A percentile compares a stretch with the other conserved stretches of the same genome.
Conservation (phyloP, 73 alveolate species). For the Tetrahymena malaccensis region DNA sequence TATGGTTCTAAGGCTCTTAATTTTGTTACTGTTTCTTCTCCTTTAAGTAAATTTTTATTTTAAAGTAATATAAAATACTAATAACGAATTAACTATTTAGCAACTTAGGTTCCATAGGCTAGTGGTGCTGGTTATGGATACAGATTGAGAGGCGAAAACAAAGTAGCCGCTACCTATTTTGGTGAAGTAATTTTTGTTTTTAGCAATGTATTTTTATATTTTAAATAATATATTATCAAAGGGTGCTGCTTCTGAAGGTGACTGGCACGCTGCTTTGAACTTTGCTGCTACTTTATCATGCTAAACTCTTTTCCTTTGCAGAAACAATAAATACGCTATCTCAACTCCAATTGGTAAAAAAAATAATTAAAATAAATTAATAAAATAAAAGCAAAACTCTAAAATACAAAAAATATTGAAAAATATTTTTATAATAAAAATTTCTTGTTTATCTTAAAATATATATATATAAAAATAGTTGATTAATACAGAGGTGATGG, state of each 20-base stretch:
- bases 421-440: no score
- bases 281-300: constrained; percentile 85
- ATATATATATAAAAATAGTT: constrained; percentile 67
- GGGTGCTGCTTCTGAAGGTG: constrained; percentile 97
- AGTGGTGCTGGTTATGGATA: constrained; percentile 93
- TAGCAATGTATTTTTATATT: neutral
- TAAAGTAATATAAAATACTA: no score
- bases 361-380: neutral
- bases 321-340: constrained; percentile 53
- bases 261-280: constrained; percentile 90
- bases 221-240: neutral
- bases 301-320: constrained; percentile 86
- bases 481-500: constrained; percentile 94
- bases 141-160: constrained; percentile 72
- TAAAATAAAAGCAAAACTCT: neutral
- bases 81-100: neutral
- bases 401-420: neutral
- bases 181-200: constrained; percentile 58
- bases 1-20: constrained; percentile 77
- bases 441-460: no score
- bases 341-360: constrained; percentile 27
- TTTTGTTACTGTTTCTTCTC: constrained; percentile 84
- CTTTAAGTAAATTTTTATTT: constrained; percentile 61
- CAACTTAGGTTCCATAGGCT: constrained; percentile 82
- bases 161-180: constrained; percentile 80